Evolutionary conservation across 2,329 filamentous ascomycete species (phyloP), one percentile per base, ranked within the genome.

Genomic region (Monosporascus sp.): DNA sequence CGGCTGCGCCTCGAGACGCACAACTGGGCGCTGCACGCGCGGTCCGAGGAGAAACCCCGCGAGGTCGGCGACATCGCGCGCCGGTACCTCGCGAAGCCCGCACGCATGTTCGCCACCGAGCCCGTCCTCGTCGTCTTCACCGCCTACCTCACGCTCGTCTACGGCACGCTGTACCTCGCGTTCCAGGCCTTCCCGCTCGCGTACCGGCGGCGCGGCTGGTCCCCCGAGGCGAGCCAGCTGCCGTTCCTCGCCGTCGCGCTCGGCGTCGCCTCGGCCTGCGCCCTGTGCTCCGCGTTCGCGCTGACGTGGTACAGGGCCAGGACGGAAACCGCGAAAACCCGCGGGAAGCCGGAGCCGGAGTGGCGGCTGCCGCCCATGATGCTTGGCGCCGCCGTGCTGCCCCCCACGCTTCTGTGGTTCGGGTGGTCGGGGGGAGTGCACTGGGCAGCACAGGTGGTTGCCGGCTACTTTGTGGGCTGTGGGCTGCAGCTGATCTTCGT

Each of bases 341-440:
- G n/a, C 18, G 37, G 37, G 37, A 18, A 59, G 7, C 63, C 67
- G 8, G 58, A 71, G n/a, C 75, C 75, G 0, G 77, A 80, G 60
- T 72, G 73, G 37, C 69, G 76, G 2, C 66, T 80, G 1, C 68
- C 72, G 5, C 73, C 75, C 0, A 77, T 78, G 68, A 76, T 80
- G 22, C 58, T 75, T 2, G 76, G 72, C 6, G 64, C 71, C 5
- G 52, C 75, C 1, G 58, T 79, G 3, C 64, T 76, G 1, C 72
- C 75, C 2, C 66, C 70, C 8, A 74, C 76, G 1, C 64, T 81
- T 24, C 78, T 80, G 57, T 78, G 74, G 76, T 80, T 80, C 55
- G 75, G 72, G 1, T 80, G 76, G 77, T 78, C 77, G 0, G 68
- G 64, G 11, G 66, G 58, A 22, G 55, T 52, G 15, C 53, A 59